Evolutionary conservation across 2,329 filamentous ascomycete species (phyloP).

Genomic region (Microsporum ferrugineum): DNA sequence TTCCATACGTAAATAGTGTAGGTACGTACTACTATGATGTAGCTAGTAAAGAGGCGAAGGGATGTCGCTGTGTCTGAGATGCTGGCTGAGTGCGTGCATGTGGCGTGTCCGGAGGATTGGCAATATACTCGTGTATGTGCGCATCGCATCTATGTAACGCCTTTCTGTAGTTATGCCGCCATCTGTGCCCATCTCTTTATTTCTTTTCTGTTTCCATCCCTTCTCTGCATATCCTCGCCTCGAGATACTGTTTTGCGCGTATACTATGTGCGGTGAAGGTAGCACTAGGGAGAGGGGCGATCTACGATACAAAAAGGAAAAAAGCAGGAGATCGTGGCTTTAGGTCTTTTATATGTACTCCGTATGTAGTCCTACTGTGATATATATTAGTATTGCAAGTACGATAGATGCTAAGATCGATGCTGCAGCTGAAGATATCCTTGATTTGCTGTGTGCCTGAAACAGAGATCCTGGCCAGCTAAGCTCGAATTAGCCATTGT

Average conservation of each 20-base stretch:
- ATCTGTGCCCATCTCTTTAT: not conserved
- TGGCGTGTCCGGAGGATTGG: not conserved
- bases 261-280: not conserved
- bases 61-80: not conserved
- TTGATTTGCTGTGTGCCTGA: constrained; percentile 3
- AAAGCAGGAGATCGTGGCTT: not conserved
- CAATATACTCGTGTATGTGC: not conserved
- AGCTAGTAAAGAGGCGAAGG: too few species aligned
- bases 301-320: not conserved
- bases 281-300: not conserved
- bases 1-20: too few species aligned
- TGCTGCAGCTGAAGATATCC: not conserved
- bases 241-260: not conserved
- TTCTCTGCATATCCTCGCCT: not conserved
- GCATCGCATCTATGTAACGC: not conserved
- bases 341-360: too few species aligned
- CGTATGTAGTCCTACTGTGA: not conserved
- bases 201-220: not conserved
- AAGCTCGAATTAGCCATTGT: not conserved
- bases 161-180: not conserved
- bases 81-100: not conserved
- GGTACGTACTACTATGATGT: too few species aligned
- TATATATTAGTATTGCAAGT: not conserved
- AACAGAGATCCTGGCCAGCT: not conserved
- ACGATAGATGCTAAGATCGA: not conserved